These are phyloP conservation scores for Gossypium stocksii DNA, from an alignment of 345 rosid species.

Conservation along the genomic window DNA sequence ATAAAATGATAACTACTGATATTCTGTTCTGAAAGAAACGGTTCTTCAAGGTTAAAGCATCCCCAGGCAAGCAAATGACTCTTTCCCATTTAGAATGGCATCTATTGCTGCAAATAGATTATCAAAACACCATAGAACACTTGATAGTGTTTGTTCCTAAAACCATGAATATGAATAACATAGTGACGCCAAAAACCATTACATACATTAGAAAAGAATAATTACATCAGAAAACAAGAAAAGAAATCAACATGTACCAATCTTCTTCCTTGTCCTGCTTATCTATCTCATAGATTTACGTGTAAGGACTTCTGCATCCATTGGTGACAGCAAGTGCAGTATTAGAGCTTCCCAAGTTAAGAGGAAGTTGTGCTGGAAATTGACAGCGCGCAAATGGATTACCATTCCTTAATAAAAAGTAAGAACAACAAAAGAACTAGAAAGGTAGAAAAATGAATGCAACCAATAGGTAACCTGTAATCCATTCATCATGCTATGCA, in stretches of 20 bases:
- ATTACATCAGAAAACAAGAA: not conserved
- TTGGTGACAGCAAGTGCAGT: slow-evolving; percentile 79
- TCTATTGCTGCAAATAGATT: slow-evolving; percentile 86
- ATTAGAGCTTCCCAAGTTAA: slow-evolving; percentile 77
- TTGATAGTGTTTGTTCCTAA: slow-evolving; percentile 66
- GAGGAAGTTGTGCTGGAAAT: slow-evolving; percentile 46
- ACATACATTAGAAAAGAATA: slow-evolving; percentile 6
- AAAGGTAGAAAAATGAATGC: slow-evolving; percentile 10
- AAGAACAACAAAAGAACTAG: slow-evolving; percentile 7
- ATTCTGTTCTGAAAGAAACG: slow-evolving; percentile 3
- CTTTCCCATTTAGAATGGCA: slow-evolving; percentile 66
- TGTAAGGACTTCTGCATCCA: slow-evolving; percentile 78
- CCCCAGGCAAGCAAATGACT: slow-evolving; percentile 71
- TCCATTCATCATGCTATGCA: not conserved
- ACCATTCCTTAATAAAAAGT: not conserved
- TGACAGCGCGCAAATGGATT: slow-evolving; percentile 12
- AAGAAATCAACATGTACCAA: slow-evolving; percentile 32
- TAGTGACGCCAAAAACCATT: slow-evolving; percentile 10
- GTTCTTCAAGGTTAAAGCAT: slow-evolving; percentile 12
- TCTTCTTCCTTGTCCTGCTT: slow-evolving; percentile 54
- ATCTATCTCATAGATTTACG: slow-evolving; percentile 76
- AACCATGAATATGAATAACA: slow-evolving; percentile 20
- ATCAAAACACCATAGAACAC: slow-evolving; percentile 67
- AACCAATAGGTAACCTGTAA: not conserved
- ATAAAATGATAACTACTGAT: not conserved